phyloP scores from a whole-genome alignment of 305 asterid genomes.

The Fraxinus paxiana region DNA sequence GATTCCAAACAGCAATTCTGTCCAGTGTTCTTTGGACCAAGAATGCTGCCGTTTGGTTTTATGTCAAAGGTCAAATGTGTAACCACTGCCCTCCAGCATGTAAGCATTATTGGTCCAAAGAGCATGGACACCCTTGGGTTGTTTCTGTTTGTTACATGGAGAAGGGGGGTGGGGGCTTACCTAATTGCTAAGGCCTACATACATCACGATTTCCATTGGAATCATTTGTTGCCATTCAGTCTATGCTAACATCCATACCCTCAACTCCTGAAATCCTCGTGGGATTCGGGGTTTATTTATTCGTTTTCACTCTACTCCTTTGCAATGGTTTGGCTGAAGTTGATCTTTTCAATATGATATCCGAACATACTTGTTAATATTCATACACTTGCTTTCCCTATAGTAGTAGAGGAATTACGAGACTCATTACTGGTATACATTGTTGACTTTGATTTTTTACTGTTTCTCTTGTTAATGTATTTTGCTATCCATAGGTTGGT shows the following conservation, averaged over 20 bases:
- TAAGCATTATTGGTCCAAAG: not conserved
- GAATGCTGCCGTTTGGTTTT: not conserved
- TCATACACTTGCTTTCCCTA: not conserved
- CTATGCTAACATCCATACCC: not conserved
- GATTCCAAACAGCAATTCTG: not conserved
- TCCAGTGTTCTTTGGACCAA: not conserved
- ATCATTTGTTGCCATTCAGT: not conserved
- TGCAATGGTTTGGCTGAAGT: not conserved
- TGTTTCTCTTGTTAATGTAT: not conserved
- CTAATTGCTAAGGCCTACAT: not conserved
- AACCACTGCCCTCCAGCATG: not conserved
- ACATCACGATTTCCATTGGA: not conserved
- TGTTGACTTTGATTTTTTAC: not conserved
- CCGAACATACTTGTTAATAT: not conserved
- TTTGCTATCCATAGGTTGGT: constrained; percentile 60
- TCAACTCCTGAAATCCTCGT: not conserved
- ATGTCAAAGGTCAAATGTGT: not conserved
- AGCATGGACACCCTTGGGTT: not conserved
- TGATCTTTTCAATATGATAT: not conserved
- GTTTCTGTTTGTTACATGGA: not conserved
- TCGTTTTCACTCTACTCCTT: not conserved
- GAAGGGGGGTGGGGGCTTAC: not conserved
- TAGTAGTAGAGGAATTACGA: not conserved
- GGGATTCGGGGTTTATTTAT: not conserved
- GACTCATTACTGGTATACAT: not conserved